These are phyloP conservation scores for Venustampulla echinocandica DNA, from an alignment of 495 filamentous ascomycete genomes.

Conservation along the genomic window DNA sequence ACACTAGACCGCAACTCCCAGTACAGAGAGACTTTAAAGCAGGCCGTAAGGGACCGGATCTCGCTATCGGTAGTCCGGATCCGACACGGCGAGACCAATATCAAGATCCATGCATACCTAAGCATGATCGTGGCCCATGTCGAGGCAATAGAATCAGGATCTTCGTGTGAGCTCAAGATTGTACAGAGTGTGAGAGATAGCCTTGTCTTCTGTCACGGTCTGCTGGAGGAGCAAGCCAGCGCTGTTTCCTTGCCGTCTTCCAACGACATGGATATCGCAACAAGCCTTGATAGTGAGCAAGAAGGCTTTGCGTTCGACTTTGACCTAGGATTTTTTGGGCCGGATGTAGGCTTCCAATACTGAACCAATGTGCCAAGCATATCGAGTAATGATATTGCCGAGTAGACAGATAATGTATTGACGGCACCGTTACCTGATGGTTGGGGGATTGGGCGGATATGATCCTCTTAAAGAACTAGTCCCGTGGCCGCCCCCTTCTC, in stretches of 20 bases:
- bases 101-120: conserved; percentile 39
- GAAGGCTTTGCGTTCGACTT: background rate
- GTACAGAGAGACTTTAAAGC: conserved; percentile 26
- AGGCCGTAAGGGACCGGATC: conserved; percentile 27
- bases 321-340: background rate
- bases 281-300: background rate
- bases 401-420: too few relatives aligned
- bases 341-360: background rate
- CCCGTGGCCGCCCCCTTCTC: too few relatives aligned
- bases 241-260: too few relatives aligned
- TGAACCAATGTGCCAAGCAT: too few relatives aligned
- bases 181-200: background rate
- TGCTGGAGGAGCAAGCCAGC: background rate
- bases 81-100: conserved; percentile 40
- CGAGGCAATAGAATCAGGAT: conserved; percentile 27
- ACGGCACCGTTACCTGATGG: too few relatives aligned
- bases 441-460: too few relatives aligned
- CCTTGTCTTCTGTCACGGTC: background rate
- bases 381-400: too few relatives aligned
- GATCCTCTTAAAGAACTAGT: too few relatives aligned
- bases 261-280: too few relatives aligned
- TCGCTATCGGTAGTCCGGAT: conserved; percentile 33
- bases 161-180: background rate
- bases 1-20: conserved; percentile 14
- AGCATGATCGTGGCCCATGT: conserved; percentile 35